Base-by-base conservation (phyloP, 345 rosid genomes). In the Eucalyptus guilfoylei region DNA sequence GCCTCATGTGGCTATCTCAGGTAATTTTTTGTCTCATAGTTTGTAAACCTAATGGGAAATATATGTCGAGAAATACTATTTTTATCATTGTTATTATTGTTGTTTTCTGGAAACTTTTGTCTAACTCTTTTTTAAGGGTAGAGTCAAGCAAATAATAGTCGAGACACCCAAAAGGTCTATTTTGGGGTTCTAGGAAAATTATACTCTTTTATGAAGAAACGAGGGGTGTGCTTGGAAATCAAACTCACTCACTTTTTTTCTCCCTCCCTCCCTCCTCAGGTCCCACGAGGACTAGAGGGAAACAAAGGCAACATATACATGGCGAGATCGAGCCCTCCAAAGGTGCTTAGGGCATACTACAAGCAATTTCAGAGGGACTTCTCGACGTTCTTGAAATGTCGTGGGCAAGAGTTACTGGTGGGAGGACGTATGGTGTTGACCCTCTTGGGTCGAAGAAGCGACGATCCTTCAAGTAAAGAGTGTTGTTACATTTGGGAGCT, bases 1-100 rank as follows among this genome's bases (percentile, higher is more conserved):
- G 94, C 80, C 94, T 94, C 69, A 90, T 89, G 28, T 95, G 97
- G 96, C 91, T 94, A 14, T 94, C 96, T 85, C 90, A 91, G 93
- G 95, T 92, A 49, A 89, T 69, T 26, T 6, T n/a, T n/a, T 32
- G 40, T n/a, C 40, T 19, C 80, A 15, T n/a, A n/a, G 3, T 67
- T 67, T 15, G 80, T n/a, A 15, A 64, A 67, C 21, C 80, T n/a
- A 8, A 67, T n/a, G 76, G 1, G 3, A 64, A n/a, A n/a, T 34
- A 52, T 52, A 52, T 52, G 24, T 6, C 67, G 21, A 60, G 11
- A 42, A 16, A 21, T 7, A 30, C 80, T 32, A 67, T 67, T 67
- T 64, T n/a, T 32, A n/a, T n/a, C 19, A 15, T 67, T 15, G 40
- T 32, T 62, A 32, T n/a, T n/a, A 15, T 67, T 67, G 21, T 32